phyloP scores from a whole-genome alignment of 2,329 filamentous ascomycete genomes.

The Bipolaris zeicola region DNA sequence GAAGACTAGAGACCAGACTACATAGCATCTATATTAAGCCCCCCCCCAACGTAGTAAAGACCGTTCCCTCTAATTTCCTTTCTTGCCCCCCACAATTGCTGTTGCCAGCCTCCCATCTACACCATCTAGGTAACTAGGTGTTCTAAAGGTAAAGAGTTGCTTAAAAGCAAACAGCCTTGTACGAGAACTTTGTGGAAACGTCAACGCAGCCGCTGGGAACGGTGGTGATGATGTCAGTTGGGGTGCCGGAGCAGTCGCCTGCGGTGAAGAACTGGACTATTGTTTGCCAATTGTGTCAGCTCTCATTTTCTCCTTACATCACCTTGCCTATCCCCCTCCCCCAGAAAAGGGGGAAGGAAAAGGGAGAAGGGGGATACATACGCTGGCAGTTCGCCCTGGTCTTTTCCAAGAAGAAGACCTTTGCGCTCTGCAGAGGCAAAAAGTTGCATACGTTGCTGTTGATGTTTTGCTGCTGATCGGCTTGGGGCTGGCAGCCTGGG shows the following conservation, averaged over 20 bases:
- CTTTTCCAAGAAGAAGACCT: conserved; percentile 11
- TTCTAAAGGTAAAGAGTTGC: neutral
- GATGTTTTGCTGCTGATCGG: conserved; percentile 7
- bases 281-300: too few relatives aligned
- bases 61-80: neutral
- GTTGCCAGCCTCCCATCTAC: neutral
- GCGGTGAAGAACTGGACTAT: conserved; percentile 7
- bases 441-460: conserved; percentile 8
- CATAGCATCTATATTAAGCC: neutral
- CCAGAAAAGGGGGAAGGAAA: neutral
- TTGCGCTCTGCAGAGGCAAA: conserved; percentile 7
- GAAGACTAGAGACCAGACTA: neutral
- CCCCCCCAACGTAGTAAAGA: neutral
- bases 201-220: conserved; percentile 9
- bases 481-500: neutral
- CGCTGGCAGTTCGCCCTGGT: conserved; percentile 6
- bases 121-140: neutral
- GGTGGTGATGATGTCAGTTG: conserved; percentile 1
- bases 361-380: neutral
- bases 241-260: conserved; percentile 1
- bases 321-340: too few relatives aligned
- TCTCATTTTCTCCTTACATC: too few relatives aligned
- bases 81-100: neutral
- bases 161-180: conserved; percentile 5
- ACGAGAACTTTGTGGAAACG: conserved; percentile 8